phyloP scores from a whole-genome alignment of 208 protist species.

The Leishmania mexicana region DNA sequence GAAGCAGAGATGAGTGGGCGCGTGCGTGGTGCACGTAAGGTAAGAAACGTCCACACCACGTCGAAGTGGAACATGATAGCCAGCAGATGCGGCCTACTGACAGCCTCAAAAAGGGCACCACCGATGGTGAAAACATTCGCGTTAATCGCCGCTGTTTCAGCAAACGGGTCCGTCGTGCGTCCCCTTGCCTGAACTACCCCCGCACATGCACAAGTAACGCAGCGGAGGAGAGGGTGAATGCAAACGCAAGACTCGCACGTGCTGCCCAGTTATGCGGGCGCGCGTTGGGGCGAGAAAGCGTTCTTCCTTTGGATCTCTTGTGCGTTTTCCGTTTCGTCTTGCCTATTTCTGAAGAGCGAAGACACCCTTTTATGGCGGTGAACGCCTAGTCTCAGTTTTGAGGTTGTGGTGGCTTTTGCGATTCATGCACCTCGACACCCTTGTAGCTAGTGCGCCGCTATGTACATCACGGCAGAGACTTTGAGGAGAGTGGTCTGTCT shows the following conservation, averaged over 20 bases:
- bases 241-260: no score
- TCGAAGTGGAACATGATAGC: not conserved
- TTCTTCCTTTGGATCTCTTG: not conserved
- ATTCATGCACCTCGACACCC: not conserved
- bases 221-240: not conserved
- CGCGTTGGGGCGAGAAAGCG: not conserved
- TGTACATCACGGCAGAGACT: conserved; percentile 1
- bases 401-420: not conserved
- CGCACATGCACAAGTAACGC: not conserved
- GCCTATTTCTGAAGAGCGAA: not conserved
- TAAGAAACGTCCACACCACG: not conserved
- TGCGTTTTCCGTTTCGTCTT: not conserved
- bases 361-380: not conserved
- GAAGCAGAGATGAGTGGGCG: not conserved
- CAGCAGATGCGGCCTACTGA: not conserved
- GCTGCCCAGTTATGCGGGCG: not conserved
- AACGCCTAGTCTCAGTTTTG: not conserved
- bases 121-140: not conserved
- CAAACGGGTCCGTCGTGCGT: not conserved
- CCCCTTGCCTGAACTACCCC: not conserved
- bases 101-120: not conserved
- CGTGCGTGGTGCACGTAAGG: not conserved
- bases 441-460: not conserved
- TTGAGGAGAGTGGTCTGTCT: not conserved
- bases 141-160: not conserved